Conservation (phyloP, 2,329 filamentous ascomycete genomes). For the Diplocarpon rosae region DNA sequence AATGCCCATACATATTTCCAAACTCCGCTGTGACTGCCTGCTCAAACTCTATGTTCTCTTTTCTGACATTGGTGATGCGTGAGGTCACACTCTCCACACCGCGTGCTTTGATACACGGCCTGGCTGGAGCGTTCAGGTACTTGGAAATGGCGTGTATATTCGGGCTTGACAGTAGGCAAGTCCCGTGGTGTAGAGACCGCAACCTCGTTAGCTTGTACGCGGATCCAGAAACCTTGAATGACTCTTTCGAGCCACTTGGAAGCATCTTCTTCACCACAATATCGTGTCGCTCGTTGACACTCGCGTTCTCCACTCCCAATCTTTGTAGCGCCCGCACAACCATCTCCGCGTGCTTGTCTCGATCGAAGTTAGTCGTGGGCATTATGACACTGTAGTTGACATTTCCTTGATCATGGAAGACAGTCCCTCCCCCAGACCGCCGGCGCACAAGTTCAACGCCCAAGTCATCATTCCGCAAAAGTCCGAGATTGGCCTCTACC, state of each 20-base stretch:
- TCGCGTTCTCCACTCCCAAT: constrained; percentile 46
- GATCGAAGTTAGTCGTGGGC: constrained; percentile 63
- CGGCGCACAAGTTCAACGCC: constrained; percentile 60
- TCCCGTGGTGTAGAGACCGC: constrained; percentile 84
- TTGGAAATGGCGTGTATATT: constrained; percentile 59
- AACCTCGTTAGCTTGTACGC: constrained; percentile 84
- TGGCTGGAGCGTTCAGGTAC: constrained; percentile 69
- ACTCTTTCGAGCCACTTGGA: constrained; percentile 4
- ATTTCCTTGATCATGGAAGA: constrained; percentile 90
- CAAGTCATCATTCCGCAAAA: constrained; percentile 32
- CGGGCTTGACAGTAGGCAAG: constrained; percentile 69
- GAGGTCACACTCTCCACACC: constrained; percentile 90
- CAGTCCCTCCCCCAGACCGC: constrained; percentile 79
- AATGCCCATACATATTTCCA: constrained; percentile 47
- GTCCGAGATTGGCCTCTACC: constrained; percentile 71
- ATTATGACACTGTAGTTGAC: constrained; percentile 91
- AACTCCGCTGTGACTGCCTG: constrained; percentile 56
- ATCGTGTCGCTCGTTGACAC: constrained; percentile 85
- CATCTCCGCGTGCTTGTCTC: constrained; percentile 85
- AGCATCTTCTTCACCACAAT: constrained; percentile 59
- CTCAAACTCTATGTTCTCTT: constrained; percentile 38
- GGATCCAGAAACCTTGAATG: constrained; percentile 79
- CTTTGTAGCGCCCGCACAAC: constrained; percentile 68
- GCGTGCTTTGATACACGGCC: constrained; percentile 63
- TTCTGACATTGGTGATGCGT: constrained; percentile 65